Evolutionary conservation across 495 filamentous ascomycete genomes (phyloP).

Genomic region (Sabuloglossum arenarium): DNA sequence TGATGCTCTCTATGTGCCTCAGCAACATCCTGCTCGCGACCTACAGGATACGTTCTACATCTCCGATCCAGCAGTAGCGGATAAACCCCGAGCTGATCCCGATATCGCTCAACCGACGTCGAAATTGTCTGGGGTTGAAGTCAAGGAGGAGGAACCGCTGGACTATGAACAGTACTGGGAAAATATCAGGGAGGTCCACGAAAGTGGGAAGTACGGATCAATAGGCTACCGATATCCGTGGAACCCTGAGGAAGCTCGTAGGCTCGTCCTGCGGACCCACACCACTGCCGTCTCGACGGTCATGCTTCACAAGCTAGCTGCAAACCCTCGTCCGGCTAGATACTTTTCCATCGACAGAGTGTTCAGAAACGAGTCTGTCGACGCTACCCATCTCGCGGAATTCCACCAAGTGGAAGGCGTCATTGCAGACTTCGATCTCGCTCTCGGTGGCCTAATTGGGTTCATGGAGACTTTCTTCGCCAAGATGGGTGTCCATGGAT

Average conservation of each 20-base stretch:
- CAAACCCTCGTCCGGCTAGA: constrained; percentile 57
- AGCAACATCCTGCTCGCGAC: constrained; percentile 93
- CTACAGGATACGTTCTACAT: constrained; percentile 98
- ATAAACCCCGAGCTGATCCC: constrained; percentile 54
- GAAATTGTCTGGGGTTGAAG: constrained; percentile 14
- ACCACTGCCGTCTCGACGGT: constrained; percentile 79
- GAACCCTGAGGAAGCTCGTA: constrained; percentile 68
- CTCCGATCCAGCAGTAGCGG: constrained; percentile 61
- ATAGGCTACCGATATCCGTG: constrained; percentile 93
- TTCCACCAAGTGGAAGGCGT: constrained; percentile 98
- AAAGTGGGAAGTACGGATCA: constrained; percentile 72
- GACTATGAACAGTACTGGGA: constrained; percentile 76
- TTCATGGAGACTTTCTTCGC: constrained; percentile 95
- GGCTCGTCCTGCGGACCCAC: constrained; percentile 85
- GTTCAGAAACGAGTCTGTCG: constrained; percentile 89
- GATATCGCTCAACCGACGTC: constrained; percentile 20
- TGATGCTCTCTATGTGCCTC: constrained; percentile 87
- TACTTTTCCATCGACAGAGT: constrained; percentile 98
- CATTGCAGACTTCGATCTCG: constrained; percentile 84
- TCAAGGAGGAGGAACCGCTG: constrained; percentile 15
- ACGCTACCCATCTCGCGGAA: constrained; percentile 89
- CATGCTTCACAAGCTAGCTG: constrained; percentile 75
- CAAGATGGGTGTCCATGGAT: constrained; percentile 78
- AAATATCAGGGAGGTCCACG: constrained; percentile 65
- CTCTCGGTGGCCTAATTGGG: constrained; percentile 79